Evolutionary conservation across 2,329 filamentous ascomycete species (phyloP).

Genomic region (Dryadomyces sulphureus): DNA sequence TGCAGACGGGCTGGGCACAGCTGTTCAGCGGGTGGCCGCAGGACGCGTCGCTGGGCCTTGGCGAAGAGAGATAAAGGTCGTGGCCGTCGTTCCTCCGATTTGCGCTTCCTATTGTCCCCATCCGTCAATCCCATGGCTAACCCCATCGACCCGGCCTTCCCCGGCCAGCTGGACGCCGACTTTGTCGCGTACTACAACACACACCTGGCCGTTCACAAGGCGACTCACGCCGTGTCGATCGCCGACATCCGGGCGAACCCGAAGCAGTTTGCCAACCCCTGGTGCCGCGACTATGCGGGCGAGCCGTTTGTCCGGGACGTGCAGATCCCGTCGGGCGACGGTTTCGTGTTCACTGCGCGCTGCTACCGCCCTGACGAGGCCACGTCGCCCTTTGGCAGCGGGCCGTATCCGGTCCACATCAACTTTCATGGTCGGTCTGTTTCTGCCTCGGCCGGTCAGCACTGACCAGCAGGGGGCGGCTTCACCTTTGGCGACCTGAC

Average conservation of each 20-base stretch:
- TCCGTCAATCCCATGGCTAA: background rate
- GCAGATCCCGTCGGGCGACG: background rate
- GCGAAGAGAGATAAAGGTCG: too few relatives aligned
- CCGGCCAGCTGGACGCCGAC: background rate
- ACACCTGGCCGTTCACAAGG: background rate
- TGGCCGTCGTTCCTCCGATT: too few relatives aligned
- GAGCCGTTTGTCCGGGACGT: background rate
- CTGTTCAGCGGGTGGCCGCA: constrained; percentile 2
- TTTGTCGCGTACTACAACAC: constrained; percentile 2
- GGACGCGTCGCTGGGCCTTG: too few relatives aligned
- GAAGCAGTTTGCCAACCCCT: background rate
- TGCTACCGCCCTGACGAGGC: background rate
- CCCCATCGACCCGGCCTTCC: constrained; percentile 1
- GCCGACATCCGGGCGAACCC: background rate
- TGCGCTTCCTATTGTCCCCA: too few relatives aligned
- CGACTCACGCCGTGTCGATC: background rate
- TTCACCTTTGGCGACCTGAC: constrained; percentile 20
- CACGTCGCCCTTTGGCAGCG: background rate
- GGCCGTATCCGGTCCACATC: constrained; percentile 4
- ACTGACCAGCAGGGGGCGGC: constrained; percentile 15
- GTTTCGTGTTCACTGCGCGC: background rate
- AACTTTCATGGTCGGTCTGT: constrained; percentile 3
- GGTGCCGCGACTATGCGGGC: background rate
- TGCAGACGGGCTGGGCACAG: constrained; percentile 3
- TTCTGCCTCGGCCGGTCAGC: too few relatives aligned